phyloP scores from a whole-genome alignment of 768 basidiomycete species.

The Suillus spraguei region DNA sequence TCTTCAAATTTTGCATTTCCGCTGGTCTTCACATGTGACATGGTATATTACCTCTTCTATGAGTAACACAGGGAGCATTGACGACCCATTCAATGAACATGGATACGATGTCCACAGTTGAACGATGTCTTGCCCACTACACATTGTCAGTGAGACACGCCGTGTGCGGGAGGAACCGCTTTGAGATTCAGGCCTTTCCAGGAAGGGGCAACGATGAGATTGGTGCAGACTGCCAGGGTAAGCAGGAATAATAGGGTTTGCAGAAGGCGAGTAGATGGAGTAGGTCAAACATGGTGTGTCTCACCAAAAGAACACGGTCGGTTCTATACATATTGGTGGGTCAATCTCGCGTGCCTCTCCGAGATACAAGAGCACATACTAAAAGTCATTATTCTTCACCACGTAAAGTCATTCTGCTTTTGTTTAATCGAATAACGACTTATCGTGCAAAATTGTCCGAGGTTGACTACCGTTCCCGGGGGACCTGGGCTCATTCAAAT shows the following conservation, averaged over 20 bases:
- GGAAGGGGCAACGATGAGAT: slow-evolving; percentile 75
- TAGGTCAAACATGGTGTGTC: slow-evolving; percentile 18
- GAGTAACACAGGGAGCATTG: slow-evolving; percentile 73
- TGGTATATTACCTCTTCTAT: slow-evolving; percentile 50
- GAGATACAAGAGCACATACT: slow-evolving; percentile 86
- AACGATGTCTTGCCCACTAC: slow-evolving; percentile 75
- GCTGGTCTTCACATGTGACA: slow-evolving; percentile 26
- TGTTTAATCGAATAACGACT: slow-evolving; percentile 73
- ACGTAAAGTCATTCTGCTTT: slow-evolving; percentile 73
- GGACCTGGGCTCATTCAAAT: slow-evolving; percentile 65
- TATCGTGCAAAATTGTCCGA: slow-evolving; percentile 62
- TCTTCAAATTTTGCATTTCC: slow-evolving; percentile 41
- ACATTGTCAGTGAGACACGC: slow-evolving; percentile 78
- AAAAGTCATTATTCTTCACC: slow-evolving; percentile 82
- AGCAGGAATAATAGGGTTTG: slow-evolving; percentile 68
- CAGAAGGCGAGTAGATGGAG: slow-evolving; percentile 12
- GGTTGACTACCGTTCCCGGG: slow-evolving; percentile 39
- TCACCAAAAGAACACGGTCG: slow-evolving; percentile 53
- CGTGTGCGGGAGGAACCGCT: slow-evolving; percentile 61
- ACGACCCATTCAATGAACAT: slow-evolving; percentile 72
- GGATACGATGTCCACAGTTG: slow-evolving; percentile 64
- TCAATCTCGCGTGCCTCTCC: slow-evolving; percentile 78
- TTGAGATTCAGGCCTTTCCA: slow-evolving; percentile 56
- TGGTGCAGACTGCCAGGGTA: slow-evolving; percentile 92
- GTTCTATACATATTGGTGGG: slow-evolving; percentile 94